Conservation (phyloP, 148 eudicot species). For the Chenopodium suecicum region DNA sequence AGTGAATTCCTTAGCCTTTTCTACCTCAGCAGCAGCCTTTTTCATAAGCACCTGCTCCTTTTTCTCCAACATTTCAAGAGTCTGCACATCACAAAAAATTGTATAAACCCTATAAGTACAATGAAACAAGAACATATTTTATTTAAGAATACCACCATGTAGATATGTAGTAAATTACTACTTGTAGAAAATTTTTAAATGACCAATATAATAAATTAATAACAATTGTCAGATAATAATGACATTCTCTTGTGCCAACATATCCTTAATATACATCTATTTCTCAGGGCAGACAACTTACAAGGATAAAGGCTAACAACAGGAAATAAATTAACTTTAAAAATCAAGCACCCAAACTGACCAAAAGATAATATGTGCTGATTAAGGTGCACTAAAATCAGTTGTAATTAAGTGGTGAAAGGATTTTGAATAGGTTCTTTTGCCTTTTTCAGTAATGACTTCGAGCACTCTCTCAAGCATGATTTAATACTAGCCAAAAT, state of each 20-base stretch:
- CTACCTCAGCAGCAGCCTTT: constrained; percentile 74
- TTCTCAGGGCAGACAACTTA: not conserved
- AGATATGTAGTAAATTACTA: no score
- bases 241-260: not conserved
- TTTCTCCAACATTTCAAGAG: constrained; percentile 84
- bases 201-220: not conserved
- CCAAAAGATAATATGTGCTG: no score
- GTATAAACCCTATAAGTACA: not conserved
- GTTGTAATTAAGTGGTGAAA: no score
- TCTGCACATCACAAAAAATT: constrained; percentile 23
- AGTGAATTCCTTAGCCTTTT: constrained; percentile 71
- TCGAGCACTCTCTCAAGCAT: no score
- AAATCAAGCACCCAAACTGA: no score
- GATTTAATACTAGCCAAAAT: no score
- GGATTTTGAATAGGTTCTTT: no score
- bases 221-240: not conserved
- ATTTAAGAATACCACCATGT: no score
- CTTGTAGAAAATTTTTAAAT: no score
- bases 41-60: constrained; percentile 67
- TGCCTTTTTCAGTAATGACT: no score
- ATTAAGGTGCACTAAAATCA: no score
- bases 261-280: not conserved
- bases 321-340: no score
- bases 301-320: not conserved
- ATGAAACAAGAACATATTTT: not conserved